Evolutionary conservation across 2,329 filamentous ascomycete species (phyloP).

Genomic region (Ophiostoma ulmi): DNA sequence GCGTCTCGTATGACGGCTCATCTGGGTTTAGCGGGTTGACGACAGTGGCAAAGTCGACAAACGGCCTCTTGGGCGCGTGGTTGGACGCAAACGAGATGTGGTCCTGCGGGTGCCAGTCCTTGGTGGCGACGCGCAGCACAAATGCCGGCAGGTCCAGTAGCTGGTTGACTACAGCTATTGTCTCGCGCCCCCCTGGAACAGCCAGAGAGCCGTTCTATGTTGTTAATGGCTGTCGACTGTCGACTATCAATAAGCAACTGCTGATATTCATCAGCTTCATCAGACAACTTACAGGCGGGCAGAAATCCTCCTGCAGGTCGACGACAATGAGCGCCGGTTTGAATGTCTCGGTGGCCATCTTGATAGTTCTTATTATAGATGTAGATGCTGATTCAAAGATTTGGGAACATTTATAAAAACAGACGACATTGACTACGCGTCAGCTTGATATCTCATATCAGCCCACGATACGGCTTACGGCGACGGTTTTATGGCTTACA

Average conservation of each 20-base stretch:
- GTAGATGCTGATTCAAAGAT: not conserved
- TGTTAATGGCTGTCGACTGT: too few species aligned
- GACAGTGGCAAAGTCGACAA: constrained; percentile 59
- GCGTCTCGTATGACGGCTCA: constrained; percentile 58
- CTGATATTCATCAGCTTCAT: not conserved
- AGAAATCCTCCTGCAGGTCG: constrained; percentile 93
- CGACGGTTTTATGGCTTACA: not conserved
- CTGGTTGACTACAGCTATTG: constrained; percentile 66
- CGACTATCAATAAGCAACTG: not conserved
- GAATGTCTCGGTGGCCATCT: constrained; percentile 31
- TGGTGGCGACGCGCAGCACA: constrained; percentile 71
- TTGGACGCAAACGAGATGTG: constrained; percentile 88
- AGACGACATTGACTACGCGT: not conserved
- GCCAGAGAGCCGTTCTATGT: constrained; percentile 74
- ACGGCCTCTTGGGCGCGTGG: constrained; percentile 63
- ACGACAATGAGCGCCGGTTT: constrained; percentile 62
- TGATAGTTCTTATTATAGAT: not conserved
- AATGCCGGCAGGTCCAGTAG: constrained; percentile 70
- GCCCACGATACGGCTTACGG: not conserved
- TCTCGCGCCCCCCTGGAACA: constrained; percentile 66
- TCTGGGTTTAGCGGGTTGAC: constrained; percentile 58
- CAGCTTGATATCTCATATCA: not conserved
- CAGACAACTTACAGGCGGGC: constrained; percentile 64
- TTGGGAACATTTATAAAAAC: too few species aligned
- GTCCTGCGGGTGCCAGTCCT: constrained; percentile 78